Base-by-base conservation (phyloP, 345 rosid genomes). In the Moringa oleifera region DNA sequence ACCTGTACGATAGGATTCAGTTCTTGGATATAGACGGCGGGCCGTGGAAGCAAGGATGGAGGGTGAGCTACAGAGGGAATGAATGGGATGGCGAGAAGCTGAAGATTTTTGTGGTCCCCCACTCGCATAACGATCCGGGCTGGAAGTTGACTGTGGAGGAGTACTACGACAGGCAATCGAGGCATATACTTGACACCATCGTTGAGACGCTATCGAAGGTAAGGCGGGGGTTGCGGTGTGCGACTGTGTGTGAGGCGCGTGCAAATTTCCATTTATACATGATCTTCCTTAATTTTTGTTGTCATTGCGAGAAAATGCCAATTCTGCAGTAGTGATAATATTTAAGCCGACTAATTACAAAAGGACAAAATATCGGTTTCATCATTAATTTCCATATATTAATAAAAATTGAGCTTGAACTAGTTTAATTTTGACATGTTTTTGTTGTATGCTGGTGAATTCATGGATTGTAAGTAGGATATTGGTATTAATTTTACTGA, bases 121-220 rank as follows among this genome's bases (percentile, higher is more conserved):
- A 91, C 63, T 94, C 99, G 24, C 99, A 94, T 74, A 90, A 94
- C 61, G 99, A 94, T 83, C 99, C 99, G 7, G 99, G 97, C 7
- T 94, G 99, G 99, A 94, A 83, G 79, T 73, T 86, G 45, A 94
- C 99, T 0, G 97, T 94, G 20, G 97, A 91, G 4, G 99, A 94
- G 93, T 94, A 94, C 63, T 94, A 94, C 58, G 91, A 87, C 59
- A 76, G 66, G 62, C 95, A 94, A 60, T 74, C 96, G 1, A 81
- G 85, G 78, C 91, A 75, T 73, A 91, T 94, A 21, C 85, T 94
- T 23, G 95, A 94, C 54, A 85, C 99, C 11, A 88, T 94, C 60
- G 91, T 94, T 47, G 86, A 85, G 12, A 72, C 96, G 49, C 76
- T 94, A 62, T 87, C 95, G 0, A 90, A 90, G 95, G 99, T 90